Evolutionary conservation across 345 rosid genomes (phyloP).

Genomic region (Cardamine occulta): DNA sequence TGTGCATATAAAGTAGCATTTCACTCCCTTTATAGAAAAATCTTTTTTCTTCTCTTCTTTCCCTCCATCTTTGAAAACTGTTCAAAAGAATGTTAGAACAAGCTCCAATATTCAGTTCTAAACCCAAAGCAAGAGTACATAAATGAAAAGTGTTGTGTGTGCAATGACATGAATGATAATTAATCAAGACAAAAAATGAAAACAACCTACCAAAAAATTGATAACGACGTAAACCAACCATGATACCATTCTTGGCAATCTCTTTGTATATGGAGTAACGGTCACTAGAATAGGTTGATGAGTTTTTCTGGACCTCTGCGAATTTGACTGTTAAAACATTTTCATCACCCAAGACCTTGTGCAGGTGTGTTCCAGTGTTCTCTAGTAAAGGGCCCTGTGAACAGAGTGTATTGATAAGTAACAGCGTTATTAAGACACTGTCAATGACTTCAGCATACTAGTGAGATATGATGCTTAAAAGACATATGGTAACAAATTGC

Average conservation of each 20-base stretch:
- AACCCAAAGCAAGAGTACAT: neutral
- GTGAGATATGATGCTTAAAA: neutral
- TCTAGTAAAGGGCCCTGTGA: conserved; percentile 66
- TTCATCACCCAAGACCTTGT: conserved; percentile 76
- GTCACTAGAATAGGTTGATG: neutral
- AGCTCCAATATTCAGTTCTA: neutral
- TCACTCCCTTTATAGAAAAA: conserved; percentile 56
- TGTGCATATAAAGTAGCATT: conserved; percentile 68
- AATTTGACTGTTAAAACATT: conserved; percentile 75
- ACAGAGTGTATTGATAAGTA: conserved; percentile 25
- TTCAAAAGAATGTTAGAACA: conserved; percentile 21
- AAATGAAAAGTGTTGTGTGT: neutral
- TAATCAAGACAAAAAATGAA: neutral
- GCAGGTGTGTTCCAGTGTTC: conserved; percentile 56
- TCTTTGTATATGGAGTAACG: conserved; percentile 26
- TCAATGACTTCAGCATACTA: neutral
- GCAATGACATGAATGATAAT: neutral
- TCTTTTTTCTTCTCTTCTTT: conserved; percentile 71
- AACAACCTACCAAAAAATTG: conserved; percentile 68
- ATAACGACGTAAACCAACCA: conserved; percentile 65
- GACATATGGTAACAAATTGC: neutral
- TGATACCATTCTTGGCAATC: conserved; percentile 62
- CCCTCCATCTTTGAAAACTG: conserved; percentile 90
- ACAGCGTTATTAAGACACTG: neutral
- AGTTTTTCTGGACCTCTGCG: conserved; percentile 36